phyloP scores from a whole-genome alignment of 129 eudicot genomes.

The Arctium minus region DNA sequence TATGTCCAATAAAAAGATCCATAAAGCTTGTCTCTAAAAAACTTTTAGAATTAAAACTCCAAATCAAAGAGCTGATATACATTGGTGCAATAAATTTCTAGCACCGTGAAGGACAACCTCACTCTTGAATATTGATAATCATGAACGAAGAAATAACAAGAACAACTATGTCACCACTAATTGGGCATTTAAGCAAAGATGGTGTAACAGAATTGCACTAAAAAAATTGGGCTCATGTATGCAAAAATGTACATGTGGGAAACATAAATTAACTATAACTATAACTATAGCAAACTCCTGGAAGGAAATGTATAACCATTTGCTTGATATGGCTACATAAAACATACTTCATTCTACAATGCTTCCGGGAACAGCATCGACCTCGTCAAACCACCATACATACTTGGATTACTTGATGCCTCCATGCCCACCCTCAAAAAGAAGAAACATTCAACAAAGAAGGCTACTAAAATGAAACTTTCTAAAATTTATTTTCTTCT shows the following conservation, averaged over 20 bases:
- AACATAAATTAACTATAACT: too few species aligned
- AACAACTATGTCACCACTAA: neutral
- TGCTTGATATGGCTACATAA: neutral
- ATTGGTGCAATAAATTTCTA: too few species aligned
- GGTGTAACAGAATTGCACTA: neutral
- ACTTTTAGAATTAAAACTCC: too few species aligned
- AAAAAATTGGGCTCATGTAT: too few species aligned
- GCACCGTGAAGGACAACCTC: too few species aligned
- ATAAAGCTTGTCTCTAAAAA: too few species aligned
- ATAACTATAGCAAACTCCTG: neutral
- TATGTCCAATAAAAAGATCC: too few species aligned
- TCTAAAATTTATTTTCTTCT: neutral
- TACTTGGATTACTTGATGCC: neutral
- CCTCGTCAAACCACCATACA: neutral
- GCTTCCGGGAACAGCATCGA: neutral
- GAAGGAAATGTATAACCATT: neutral
- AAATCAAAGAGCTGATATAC: too few species aligned
- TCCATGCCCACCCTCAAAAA: neutral
- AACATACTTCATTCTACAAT: neutral
- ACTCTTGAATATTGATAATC: neutral
- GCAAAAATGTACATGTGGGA: too few species aligned
- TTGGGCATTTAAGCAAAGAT: neutral
- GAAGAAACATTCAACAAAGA: neutral
- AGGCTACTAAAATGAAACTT: neutral
- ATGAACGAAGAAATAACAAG: neutral